Evolutionary conservation across 129 eudicot species (phyloP), one percentile per base, ranked within the genome.

Genomic region (Escallonia herrerae): DNA sequence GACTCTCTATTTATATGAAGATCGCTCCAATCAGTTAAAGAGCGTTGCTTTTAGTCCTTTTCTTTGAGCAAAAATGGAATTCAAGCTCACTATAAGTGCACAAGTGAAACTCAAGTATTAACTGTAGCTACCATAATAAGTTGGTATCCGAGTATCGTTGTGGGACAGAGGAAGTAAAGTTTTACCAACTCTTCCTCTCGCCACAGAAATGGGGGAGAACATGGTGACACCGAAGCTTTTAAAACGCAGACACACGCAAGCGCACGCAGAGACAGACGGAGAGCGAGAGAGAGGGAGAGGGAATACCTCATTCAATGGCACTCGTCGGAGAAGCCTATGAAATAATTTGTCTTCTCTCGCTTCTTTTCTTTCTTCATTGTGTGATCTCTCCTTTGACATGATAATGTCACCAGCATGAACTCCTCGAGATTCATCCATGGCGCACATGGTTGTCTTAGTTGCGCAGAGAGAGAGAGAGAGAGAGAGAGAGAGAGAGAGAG

Each of bases 351-450:
- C 56, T 40, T 76, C 56, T 46, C 56, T 38, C 40, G 15, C 33
- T 48, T 13, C 41, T 45, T 55, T 40, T 4, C 38, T 40, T 65
- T 69, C 40, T 58, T 56, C 12, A 10, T 5, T 13, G 11, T 39
- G 41, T 12, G 22, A 63, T 11, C 52, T 71, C 40, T 57, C 76
- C 64, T 57, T 69, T 73, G 75, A 68, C 59, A 54, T 4, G 53
- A 33, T 66, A 71, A 10, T 74, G 40, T 65, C 62, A 74, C 58
- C 75, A 64, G 58, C 73, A 37, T 58, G 79, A 62, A 65, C 75
- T 76, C 73, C 84, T 80, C 83, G 88, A 80, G 86, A 79, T 82
- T 78, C 94, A 77, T 78, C 86, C 88, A 80, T 79, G 15, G 65
- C 57, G n/a, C n/a, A n/a, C n/a, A 82, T 79, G 82, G 40, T 56